Conservation (phyloP, 73 alveolate species). For the Paraurostyla sp. region DNA sequence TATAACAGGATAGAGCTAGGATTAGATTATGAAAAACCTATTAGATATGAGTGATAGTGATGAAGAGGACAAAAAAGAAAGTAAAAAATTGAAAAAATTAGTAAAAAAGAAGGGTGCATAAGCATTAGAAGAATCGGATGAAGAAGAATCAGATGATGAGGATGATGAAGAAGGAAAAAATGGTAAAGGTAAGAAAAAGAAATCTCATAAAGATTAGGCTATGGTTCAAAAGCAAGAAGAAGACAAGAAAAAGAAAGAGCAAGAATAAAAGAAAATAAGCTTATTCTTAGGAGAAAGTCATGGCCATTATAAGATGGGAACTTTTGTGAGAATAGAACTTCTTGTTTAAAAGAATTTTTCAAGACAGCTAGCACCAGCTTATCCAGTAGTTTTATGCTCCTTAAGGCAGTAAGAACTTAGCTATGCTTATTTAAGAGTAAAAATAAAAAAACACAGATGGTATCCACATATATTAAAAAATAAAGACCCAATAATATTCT, state of each 20-base stretch:
- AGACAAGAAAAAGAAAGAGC: constrained; percentile 45
- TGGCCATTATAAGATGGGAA: constrained; percentile 86
- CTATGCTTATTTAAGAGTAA: constrained; percentile 91
- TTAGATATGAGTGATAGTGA: constrained; percentile 65
- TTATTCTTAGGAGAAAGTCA: constrained; percentile 53
- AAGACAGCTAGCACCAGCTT: constrained; percentile 78
- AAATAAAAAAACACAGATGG: constrained; percentile 98
- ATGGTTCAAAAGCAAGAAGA: constrained; percentile 41
- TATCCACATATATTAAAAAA: constrained; percentile 97
- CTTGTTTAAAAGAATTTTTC: constrained; percentile 82
- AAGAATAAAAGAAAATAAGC: constrained; percentile 22
- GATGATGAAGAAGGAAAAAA: constrained; percentile 66
- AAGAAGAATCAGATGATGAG: constrained; percentile 68
- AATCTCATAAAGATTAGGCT: constrained; percentile 14
- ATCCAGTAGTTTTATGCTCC: constrained; percentile 88
- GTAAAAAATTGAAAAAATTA: constrained; percentile 75
- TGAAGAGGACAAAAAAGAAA: constrained; percentile 66
- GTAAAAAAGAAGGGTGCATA: constrained; percentile 70
- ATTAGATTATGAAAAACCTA: constrained; percentile 56
- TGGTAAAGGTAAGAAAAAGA: constrained; percentile 34
- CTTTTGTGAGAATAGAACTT: constrained; percentile 93
- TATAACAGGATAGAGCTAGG: constrained; percentile 76
- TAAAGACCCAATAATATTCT: constrained; percentile 97
- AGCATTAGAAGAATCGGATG: constrained; percentile 69
- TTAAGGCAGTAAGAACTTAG: constrained; percentile 80